Evolutionary conservation across 495 filamentous ascomycete genomes (phyloP).

Genomic region (Evansstolkia leycettana): DNA sequence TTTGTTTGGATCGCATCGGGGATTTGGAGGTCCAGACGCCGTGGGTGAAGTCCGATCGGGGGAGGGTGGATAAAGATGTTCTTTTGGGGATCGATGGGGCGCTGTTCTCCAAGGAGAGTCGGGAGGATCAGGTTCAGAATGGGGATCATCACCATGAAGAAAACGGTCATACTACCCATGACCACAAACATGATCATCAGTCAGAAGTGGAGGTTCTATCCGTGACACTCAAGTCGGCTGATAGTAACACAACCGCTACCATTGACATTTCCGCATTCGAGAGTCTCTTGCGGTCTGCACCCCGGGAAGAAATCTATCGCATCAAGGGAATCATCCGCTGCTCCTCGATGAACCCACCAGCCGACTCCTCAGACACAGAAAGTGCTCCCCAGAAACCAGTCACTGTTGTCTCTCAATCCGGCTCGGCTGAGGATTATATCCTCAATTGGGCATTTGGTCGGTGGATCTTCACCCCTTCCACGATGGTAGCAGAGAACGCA

Average conservation of each 20-base stretch:
- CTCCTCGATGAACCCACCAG: conserved; percentile 39
- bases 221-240: conserved; percentile 44
- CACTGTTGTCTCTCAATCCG: background rate
- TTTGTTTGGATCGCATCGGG: conserved; percentile 69
- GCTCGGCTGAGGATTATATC: conserved; percentile 43
- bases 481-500: conserved; percentile 24
- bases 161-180: conserved; percentile 11
- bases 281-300: conserved; percentile 51
- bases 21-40: conserved; percentile 75
- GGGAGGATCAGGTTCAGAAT: no score
- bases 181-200: conserved; percentile 44
- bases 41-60: conserved; percentile 68
- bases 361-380: conserved; percentile 27
- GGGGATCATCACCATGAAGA: conserved; percentile 6
- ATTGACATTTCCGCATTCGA: conserved; percentile 56
- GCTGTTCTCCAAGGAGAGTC: conserved; percentile 51
- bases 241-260: conserved; percentile 14
- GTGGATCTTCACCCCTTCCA: conserved; percentile 71
- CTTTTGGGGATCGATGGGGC: conserved; percentile 81
- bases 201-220: conserved; percentile 86
- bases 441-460: conserved; percentile 97
- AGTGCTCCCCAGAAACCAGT: no score
- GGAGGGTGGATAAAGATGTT: conserved; percentile 60
- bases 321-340: conserved; percentile 75
- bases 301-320: conserved; percentile 86